Evolutionary conservation across 371 early-diverging fungal species (phyloP).

Genomic region (Actinomortierella wolfii): DNA sequence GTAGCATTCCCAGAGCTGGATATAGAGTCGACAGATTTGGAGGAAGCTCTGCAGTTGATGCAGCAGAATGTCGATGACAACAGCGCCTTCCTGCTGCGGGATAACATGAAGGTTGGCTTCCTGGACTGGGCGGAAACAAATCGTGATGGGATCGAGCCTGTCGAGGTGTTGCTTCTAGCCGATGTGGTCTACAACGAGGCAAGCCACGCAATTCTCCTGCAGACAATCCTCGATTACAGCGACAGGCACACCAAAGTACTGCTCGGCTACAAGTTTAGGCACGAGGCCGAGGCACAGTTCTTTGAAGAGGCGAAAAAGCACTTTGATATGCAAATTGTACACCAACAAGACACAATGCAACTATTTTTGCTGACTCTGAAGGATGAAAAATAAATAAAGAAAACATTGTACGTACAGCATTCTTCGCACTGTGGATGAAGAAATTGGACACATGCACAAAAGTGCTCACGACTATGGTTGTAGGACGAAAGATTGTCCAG

Average conservation of each 20-base stretch:
- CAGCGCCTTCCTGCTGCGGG: constrained; percentile 18
- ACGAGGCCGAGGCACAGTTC: constrained; percentile 39
- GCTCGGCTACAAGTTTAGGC: constrained; percentile 47
- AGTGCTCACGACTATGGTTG: too few species aligned
- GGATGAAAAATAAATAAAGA: neutral
- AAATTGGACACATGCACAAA: too few species aligned
- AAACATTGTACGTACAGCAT: too few species aligned
- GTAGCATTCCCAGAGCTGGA: constrained; percentile 38
- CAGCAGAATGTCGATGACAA: constrained; percentile 46
- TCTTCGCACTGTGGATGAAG: too few species aligned
- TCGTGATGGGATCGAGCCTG: constrained; percentile 34
- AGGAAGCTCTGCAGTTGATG: constrained; percentile 41
- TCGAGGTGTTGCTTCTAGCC: constrained; percentile 39
- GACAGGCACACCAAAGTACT: constrained; percentile 35
- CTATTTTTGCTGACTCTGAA: constrained; percentile 44
- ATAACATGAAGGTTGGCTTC: constrained; percentile 41
- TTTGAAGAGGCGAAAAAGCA: constrained; percentile 34
- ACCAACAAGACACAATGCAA: constrained; percentile 46
- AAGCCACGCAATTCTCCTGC: constrained; percentile 32
- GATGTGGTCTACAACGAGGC: constrained; percentile 46
- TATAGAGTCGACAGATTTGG: constrained; percentile 39
- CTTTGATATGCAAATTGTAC: constrained; percentile 34
- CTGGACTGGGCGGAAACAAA: constrained; percentile 46
- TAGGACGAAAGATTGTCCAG: too few species aligned
- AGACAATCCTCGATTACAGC: constrained; percentile 42